These are phyloP conservation scores for Xylariaceae sp. DNA, from an alignment of 2,329 filamentous ascomycete genomes.

Conservation along the genomic window DNA sequence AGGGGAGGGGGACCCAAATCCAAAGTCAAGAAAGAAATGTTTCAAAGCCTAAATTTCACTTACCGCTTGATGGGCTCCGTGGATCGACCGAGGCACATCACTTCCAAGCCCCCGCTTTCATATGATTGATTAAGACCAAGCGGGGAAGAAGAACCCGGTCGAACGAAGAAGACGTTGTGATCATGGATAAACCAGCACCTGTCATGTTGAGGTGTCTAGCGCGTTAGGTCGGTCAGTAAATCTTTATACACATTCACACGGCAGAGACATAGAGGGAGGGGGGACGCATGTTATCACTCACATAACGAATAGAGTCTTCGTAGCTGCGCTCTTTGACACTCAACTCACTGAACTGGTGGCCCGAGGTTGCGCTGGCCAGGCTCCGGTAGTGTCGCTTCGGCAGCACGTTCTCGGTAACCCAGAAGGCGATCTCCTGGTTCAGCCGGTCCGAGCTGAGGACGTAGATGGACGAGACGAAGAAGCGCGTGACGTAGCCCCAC, in stretches of 20 bases:
- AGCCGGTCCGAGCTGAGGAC: background rate
- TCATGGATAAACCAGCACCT: constrained; percentile 32
- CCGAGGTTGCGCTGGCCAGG: too few species aligned
- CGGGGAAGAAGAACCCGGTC: background rate
- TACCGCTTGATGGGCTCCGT: constrained; percentile 26
- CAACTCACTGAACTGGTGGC: too few species aligned
- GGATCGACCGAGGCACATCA: constrained; percentile 35
- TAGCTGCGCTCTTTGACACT: too few species aligned
- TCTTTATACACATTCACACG: background rate
- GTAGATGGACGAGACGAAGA: background rate
- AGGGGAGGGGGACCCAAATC: too few species aligned
- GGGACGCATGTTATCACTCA: too few species aligned
- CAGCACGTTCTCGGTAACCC: background rate
- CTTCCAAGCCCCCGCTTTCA: constrained; percentile 17
- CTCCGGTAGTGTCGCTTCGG: background rate
- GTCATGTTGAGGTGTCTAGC: constrained; percentile 32
- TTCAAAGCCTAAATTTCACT: background rate
- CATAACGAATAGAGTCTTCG: too few species aligned
- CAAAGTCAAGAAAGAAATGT: too few species aligned
- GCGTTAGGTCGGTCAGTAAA: background rate
- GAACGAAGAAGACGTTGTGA: constrained; percentile 31
- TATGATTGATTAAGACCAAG: too few species aligned
- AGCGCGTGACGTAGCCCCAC: background rate
- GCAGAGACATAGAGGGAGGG: too few species aligned
- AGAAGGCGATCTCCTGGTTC: background rate